Evolutionary conservation across 306 rosid genomes (phyloP).

Genomic region (Adenanthera pavonina): DNA sequence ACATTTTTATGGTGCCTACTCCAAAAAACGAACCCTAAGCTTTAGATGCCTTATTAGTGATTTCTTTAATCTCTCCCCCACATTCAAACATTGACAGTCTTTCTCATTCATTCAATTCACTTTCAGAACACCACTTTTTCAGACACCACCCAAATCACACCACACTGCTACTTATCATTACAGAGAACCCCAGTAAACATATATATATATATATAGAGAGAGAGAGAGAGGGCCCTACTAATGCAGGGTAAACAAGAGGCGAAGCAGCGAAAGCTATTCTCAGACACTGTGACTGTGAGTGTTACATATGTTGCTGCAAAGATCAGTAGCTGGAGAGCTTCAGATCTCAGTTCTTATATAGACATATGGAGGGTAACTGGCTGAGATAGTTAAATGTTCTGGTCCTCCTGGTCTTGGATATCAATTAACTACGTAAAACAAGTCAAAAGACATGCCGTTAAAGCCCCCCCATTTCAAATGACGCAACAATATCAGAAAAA

Average conservation of each 20-base stretch:
- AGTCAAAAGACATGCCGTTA: conserved; percentile 54
- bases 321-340: conserved; percentile 48
- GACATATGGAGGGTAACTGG: conserved; percentile 39
- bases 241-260: conserved; percentile 55
- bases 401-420: background rate
- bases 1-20: conserved; percentile 20
- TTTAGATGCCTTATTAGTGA: conserved; percentile 43
- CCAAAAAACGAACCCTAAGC: conserved; percentile 44
- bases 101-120: conserved; percentile 66
- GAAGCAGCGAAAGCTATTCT: conserved; percentile 46
- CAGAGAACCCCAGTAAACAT: conserved; percentile 33
- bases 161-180: conserved; percentile 65
- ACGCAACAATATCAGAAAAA: conserved; percentile 13
- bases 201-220: background rate
- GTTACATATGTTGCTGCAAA: conserved; percentile 41
- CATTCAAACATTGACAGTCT: conserved; percentile 63
- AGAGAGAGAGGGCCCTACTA: conserved; percentile 23
- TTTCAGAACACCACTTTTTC: conserved; percentile 77
- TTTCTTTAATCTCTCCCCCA: conserved; percentile 18
- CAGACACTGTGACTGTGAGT: conserved; percentile 38
- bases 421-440: conserved; percentile 60
- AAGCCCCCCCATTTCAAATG: background rate
- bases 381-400: conserved; percentile 38
- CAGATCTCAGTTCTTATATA: conserved; percentile 48
- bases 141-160: conserved; percentile 78